phyloP scores from a whole-genome alignment of 2,329 filamentous ascomycete species.

The Tolypocladium ophioglossoides region DNA sequence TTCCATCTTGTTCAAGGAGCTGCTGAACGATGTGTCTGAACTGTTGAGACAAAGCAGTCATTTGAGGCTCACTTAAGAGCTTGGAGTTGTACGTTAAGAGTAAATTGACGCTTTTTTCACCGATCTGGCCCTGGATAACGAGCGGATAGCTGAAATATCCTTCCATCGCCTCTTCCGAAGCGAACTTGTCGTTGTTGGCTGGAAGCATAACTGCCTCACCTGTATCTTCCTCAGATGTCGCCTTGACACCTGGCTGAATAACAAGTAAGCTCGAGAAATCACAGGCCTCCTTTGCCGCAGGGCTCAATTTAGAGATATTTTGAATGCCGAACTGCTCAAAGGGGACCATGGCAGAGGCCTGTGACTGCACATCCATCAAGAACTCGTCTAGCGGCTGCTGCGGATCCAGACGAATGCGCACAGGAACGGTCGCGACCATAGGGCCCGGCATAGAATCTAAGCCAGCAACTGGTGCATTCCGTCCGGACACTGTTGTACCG shows the following conservation, averaged over 20 bases:
- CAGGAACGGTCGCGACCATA: neutral
- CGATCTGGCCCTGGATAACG: neutral
- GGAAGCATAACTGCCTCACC: neutral
- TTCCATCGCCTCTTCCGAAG: neutral
- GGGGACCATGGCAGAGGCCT: neutral
- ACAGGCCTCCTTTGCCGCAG: conserved; percentile 25
- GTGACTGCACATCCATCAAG: neutral
- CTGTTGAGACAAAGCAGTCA: neutral
- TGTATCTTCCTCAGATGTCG: neutral
- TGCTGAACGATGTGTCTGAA: neutral
- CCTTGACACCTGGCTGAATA: neutral
- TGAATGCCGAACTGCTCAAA: conserved; percentile 21
- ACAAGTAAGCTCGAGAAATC: conserved; percentile 2
- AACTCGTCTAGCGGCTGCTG: too few relatives aligned
- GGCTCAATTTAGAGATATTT: conserved; percentile 24
- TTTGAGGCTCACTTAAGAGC: neutral
- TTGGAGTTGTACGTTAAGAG: neutral
- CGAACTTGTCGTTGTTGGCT: neutral
- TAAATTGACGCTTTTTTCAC: neutral
- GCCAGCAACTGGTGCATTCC: neutral
- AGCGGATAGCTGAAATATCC: neutral
- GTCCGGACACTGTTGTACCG: neutral
- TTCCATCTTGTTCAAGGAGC: neutral
- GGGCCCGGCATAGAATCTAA: neutral
- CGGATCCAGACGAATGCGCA: neutral